phyloP scores from a whole-genome alignment of 129 eudicot species.

The Escallonia rubra region DNA sequence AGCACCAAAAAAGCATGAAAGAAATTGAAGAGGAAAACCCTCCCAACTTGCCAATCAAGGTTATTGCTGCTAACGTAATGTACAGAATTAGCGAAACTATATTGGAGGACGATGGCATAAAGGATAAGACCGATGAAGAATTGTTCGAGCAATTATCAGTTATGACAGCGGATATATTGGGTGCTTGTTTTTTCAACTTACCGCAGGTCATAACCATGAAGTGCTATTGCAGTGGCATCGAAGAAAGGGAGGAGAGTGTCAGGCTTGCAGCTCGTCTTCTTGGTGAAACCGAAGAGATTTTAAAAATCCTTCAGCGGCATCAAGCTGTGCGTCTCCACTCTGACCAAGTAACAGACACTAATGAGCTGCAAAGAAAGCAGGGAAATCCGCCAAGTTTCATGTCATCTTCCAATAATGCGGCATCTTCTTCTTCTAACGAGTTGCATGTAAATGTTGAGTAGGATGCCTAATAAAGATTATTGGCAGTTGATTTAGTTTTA shows the following conservation, averaged over 20 bases:
- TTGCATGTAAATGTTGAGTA: neutral
- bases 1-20: neutral
- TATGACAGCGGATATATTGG: constrained; percentile 1
- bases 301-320: neutral
- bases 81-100: neutral
- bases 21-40: neutral
- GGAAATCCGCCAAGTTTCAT: neutral
- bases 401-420: neutral
- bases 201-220: neutral
- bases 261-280: neutral
- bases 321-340: neutral
- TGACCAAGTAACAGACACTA: neutral
- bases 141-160: neutral
- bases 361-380: neutral
- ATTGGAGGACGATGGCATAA: neutral
- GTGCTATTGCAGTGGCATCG: neutral
- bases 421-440: neutral
- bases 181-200: neutral
- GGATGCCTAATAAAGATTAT: neutral
- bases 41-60: neutral
- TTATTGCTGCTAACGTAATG: neutral
- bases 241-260: neutral
- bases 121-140: neutral
- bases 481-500: too few species aligned
- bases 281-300: constrained; percentile 2